Evolutionary conservation across 2,329 filamentous ascomycete species (phyloP), one percentile per base, ranked within the genome.

Genomic region (Calonectria hongkongensis): DNA sequence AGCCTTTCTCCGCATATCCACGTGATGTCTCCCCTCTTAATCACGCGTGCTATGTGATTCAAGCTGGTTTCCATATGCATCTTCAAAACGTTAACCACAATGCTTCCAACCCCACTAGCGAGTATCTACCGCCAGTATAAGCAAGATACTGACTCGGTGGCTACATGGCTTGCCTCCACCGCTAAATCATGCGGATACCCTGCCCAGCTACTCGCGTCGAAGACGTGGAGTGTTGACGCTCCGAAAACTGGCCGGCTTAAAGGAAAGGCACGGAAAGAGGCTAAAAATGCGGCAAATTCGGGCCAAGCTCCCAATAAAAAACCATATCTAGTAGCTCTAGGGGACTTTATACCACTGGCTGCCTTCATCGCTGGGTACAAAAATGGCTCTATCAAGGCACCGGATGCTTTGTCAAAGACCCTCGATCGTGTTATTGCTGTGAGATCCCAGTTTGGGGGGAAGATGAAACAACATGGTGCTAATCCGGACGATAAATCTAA

Each of bases 121-220:
- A 81, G 83, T 67, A 78, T 77, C 1, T 86, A 87, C 72, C 79
- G 79, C 27, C 80, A 82, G 67, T 87, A 87, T 76, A 87, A 86
- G 72, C 71, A 82, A 18, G 85, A 87, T 66, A 85, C 83, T 0
- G 77, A 86, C 50, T 79, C 81, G 3, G 80, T 87, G 12, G 84
- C 84, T 2, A 76, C 80, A 36, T 87, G 85, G 86, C 83, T 87
- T 10, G 85, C 84, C 2, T 82, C 81, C 2, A 86, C 84, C 0
- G 86, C 85, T 47, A 83, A 80, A 63, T 72, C 76, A 2, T 78
- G 76, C 47, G 85, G 85, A 4, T 86, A 81, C 62, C 51, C 80
- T 9, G n/a, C 75, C 7, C 74, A 80, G 30, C 70, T 79, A 12
- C 74, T 80, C 12, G 18, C 33, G 18, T 45, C 48, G 3, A 51